Evolutionary conservation across 2,329 filamentous ascomycete genomes (phyloP).

Genomic region (Exophiala sideris): DNA sequence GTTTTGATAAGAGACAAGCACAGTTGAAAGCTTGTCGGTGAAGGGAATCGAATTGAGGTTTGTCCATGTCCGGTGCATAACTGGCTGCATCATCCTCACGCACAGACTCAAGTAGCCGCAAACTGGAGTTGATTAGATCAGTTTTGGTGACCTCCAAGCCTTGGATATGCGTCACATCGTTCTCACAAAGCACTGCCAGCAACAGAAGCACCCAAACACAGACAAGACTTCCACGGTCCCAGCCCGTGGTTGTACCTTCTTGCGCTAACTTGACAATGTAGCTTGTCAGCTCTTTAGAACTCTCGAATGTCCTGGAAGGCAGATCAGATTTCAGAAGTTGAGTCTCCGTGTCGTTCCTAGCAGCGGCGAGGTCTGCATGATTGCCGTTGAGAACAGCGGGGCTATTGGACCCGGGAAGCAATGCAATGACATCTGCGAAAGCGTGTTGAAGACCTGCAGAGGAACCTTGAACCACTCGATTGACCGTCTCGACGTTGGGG

Average conservation of each 20-base stretch:
- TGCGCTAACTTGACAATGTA: slow-evolving; percentile 6
- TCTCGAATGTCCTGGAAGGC: slow-evolving; percentile 1
- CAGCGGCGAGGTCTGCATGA: slow-evolving; percentile 4
- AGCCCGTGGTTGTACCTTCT: background rate
- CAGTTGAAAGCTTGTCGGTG: slow-evolving; percentile 11
- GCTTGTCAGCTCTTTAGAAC: slow-evolving; percentile 9
- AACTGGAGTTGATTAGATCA: slow-evolving; percentile 3
- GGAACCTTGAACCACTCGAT: slow-evolving; percentile 4
- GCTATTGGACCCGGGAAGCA: slow-evolving; percentile 5
- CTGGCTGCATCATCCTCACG: background rate
- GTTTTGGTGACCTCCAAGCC: slow-evolving; percentile 1
- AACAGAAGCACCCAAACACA: slow-evolving; percentile 20
- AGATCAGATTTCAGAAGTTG: background rate
- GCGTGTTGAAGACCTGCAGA: slow-evolving; percentile 9
- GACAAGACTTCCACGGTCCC: slow-evolving; percentile 14
- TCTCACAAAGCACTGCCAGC: slow-evolving; percentile 13
- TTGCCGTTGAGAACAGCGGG: slow-evolving; percentile 9
- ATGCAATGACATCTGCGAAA: slow-evolving; percentile 11
- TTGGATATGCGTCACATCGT: slow-evolving; percentile 15
- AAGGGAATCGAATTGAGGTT: background rate
- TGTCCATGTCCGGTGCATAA: background rate
- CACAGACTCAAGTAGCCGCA: slow-evolving; percentile 7
- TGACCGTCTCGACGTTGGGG: slow-evolving; percentile 16
- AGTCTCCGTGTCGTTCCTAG: slow-evolving; percentile 1
- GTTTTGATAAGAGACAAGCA: slow-evolving; percentile 4